Evolutionary conservation across 1,284 basidiomycete genomes (phyloP).

Genomic region (Mycocalia duriaeana): DNA sequence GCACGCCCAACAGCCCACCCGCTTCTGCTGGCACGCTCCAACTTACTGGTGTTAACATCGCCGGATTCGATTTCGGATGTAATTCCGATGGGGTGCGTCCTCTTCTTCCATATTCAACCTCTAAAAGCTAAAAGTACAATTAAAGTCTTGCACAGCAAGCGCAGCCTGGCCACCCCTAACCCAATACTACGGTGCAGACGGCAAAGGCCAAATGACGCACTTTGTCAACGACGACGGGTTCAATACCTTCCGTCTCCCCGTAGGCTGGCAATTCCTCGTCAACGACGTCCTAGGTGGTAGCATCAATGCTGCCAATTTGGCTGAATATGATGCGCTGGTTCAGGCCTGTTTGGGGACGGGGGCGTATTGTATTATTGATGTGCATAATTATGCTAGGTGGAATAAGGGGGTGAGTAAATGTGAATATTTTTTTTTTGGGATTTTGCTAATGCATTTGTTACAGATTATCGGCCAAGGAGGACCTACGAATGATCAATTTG

Average conservation of each 20-base stretch:
- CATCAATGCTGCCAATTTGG: constrained; percentile 42
- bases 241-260: constrained; percentile 48
- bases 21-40: constrained; percentile 21
- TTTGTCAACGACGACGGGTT: constrained; percentile 46
- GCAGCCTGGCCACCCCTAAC: constrained; percentile 40
- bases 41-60: constrained; percentile 36
- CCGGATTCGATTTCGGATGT: constrained; percentile 47
- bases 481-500: constrained; percentile 51
- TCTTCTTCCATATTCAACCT: background rate
- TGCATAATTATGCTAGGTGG: constrained; percentile 57
- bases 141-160: constrained; percentile 32
- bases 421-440: no score
- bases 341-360: constrained; percentile 32
- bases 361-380: constrained; percentile 48
- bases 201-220: constrained; percentile 51
- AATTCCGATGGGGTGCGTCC: constrained; percentile 32
- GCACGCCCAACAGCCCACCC: constrained; percentile 13
- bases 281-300: constrained; percentile 36
- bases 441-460: no score
- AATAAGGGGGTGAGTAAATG: no score
- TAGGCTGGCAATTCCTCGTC: constrained; percentile 54
- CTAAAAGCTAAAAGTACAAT: no score
- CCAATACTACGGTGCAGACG: constrained; percentile 40
- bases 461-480: constrained; percentile 61
- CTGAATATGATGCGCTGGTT: constrained; percentile 47